Evolutionary conservation across 202 grass and related monocot genomes (phyloP).

Genomic region (Schoenoplectus tabernaemontani): DNA sequence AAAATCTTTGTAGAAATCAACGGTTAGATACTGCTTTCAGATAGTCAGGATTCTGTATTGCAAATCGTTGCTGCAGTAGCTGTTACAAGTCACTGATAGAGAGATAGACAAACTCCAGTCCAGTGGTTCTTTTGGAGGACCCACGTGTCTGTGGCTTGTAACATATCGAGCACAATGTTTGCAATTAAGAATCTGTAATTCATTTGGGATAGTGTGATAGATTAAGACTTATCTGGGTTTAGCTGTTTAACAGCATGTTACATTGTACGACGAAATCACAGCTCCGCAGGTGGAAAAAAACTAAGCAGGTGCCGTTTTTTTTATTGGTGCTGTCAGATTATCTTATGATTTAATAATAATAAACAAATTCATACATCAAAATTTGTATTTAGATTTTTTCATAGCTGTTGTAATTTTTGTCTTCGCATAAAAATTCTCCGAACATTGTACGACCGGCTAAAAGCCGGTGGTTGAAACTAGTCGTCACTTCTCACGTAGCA

Average conservation of each 20-base stretch:
- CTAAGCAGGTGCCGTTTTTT: too few relatives aligned
- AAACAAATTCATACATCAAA: too few relatives aligned
- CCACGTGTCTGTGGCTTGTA: background rate
- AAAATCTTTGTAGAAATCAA: background rate
- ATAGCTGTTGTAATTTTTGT: too few relatives aligned
- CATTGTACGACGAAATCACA: too few relatives aligned
- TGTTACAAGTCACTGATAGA: background rate
- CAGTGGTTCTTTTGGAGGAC: background rate
- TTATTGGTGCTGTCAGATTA: too few relatives aligned
- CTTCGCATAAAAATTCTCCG: too few relatives aligned
- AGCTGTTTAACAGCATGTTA: too few relatives aligned
- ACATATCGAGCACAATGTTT: background rate
- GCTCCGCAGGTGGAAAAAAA: too few relatives aligned
- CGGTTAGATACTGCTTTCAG: background rate
- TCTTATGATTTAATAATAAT: too few relatives aligned
- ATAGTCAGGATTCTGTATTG: background rate
- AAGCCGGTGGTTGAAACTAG: background rate
- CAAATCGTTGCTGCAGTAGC: background rate
- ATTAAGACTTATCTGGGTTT: background rate
- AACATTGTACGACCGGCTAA: constrained; percentile 4
- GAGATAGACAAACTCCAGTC: background rate
- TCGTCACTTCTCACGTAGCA: background rate
- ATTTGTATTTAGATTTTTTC: too few relatives aligned
- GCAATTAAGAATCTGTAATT: background rate
- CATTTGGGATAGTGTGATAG: background rate